Evolutionary conservation across 345 rosid species (phyloP).

Genomic region (Draba incana): DNA sequence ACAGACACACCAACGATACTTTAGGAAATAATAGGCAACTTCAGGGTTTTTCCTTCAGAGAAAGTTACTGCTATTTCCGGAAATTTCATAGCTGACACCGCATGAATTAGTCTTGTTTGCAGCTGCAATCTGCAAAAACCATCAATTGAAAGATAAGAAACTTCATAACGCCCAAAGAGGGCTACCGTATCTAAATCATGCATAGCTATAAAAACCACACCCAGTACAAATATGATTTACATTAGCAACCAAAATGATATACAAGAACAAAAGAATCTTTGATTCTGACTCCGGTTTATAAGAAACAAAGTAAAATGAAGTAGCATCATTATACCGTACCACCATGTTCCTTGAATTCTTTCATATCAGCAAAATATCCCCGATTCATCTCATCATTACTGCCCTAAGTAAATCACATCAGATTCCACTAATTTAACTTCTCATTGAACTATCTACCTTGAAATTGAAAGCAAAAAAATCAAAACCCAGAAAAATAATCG

Average conservation of each 20-base stretch:
- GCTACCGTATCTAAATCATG: not conserved
- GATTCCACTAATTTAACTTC: conserved; percentile 30
- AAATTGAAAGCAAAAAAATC: too few species aligned
- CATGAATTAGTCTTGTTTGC: conserved; percentile 77
- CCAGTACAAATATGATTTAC: too few species aligned
- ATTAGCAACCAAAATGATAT: too few species aligned
- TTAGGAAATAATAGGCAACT: conserved; percentile 67
- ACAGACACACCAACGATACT: conserved; percentile 72
- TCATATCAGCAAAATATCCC: conserved; percentile 81
- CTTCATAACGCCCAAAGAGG: conserved; percentile 5
- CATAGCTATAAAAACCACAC: not conserved
- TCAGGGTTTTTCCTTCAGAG: conserved; percentile 56
- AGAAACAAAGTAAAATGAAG: conserved; percentile 8
- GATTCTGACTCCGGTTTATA: not conserved
- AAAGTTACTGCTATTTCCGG: conserved; percentile 59
- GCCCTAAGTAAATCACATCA: conserved; percentile 69
- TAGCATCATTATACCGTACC: conserved; percentile 68
- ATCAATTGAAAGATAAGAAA: not conserved
- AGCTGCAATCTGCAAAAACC: conserved; percentile 61
- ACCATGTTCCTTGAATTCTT: conserved; percentile 75
- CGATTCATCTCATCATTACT: conserved; percentile 97
- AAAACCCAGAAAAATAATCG: not conserved
- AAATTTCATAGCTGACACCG: conserved; percentile 64
- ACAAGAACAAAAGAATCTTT: not conserved
- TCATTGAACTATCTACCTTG: not conserved